Evolutionary conservation across 441 rosid species (phyloP), one percentile per base, ranked within the genome.

Genomic region (Adansonia madagascariensis): DNA sequence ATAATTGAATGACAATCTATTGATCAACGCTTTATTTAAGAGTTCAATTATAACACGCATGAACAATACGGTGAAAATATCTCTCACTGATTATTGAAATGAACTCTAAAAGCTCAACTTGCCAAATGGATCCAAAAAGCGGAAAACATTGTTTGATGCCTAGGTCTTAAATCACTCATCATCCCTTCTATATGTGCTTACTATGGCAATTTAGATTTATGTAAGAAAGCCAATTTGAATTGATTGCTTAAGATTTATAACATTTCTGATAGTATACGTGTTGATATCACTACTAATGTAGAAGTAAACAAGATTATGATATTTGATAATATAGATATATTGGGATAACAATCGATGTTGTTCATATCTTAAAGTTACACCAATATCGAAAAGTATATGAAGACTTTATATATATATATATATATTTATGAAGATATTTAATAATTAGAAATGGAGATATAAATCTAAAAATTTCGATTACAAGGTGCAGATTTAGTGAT

Each of bases 1-100:
- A 73, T 59, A 69, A 66, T 79, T 50, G 60, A 65, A 43, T 6
- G 17, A 9, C 22, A 15, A 12, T 60, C 14, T 11, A 47, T 68
- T 49, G 18, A 47, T 50, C 6, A 22, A 20, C 9, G 15, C 22
- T 50, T 18, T 17, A 17, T 56, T 17, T 56, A 56, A 56, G 22
- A 56, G 61, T 18, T 56, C 17, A 47, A 47, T 47, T 15, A 8
- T 47, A 47, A 9, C 1, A 2, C 12, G 12, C 2, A 47, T 47
- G 52, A 47, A 47, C 6, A 5, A 39, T 5, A 39, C 43, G 43
- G 6, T 39, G 6, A 39, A 39, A 39, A 39, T 39, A 27, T 27
- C 31, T 27, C 31, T 27, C 31, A 27, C 31, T 27, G 31, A 27
- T 27, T 27, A 27, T 27, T 27, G 31, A 27, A 27, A 27, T 27